Percentiles rank a stretch among this genome's conserved stretches.
phyloP scores from a whole-genome alignment of 768 basidiomycete genomes.

The Royoungia palumana region DNA sequence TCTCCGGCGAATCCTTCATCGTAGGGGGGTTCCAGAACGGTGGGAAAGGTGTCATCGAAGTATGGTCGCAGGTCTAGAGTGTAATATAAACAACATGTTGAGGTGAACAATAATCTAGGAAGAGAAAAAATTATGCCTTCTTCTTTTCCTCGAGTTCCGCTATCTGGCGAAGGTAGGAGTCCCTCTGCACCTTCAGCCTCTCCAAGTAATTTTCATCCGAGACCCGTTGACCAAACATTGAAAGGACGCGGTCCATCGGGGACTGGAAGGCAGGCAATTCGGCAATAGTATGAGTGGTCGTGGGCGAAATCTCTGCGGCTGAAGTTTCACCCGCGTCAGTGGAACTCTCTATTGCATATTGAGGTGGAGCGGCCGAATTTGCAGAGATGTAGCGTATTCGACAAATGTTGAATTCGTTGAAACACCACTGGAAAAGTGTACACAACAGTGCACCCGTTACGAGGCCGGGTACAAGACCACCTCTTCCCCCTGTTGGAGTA shows the following conservation, averaged over 20 bases:
- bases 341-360: neutral
- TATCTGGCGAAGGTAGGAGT: constrained; percentile 53
- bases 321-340: neutral
- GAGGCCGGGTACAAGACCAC: constrained; percentile 56
- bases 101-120: neutral
- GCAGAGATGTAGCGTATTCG: constrained; percentile 57
- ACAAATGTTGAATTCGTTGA: constrained; percentile 63
- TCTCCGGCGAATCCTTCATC: constrained; percentile 45
- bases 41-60: constrained; percentile 61
- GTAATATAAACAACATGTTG: neutral
- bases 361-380: constrained; percentile 4
- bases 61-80: constrained; percentile 41
- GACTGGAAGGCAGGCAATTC: constrained; percentile 6
- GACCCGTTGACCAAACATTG: constrained; percentile 38
- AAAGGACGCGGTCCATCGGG: constrained; percentile 38
- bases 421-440: constrained; percentile 59
- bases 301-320: neutral
- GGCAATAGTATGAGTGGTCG: constrained; percentile 1
- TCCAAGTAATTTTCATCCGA: constrained; percentile 72
- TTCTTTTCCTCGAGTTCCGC: constrained; percentile 48
- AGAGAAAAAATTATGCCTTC: constrained; percentile 8
- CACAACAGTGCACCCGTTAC: constrained; percentile 58
- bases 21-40: constrained; percentile 61
- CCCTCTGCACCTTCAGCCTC: constrained; percentile 55
- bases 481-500: constrained; percentile 50